Conservation (phyloP, 1,284 basidiomycete genomes). For the Phaffia rhodozyma region DNA sequence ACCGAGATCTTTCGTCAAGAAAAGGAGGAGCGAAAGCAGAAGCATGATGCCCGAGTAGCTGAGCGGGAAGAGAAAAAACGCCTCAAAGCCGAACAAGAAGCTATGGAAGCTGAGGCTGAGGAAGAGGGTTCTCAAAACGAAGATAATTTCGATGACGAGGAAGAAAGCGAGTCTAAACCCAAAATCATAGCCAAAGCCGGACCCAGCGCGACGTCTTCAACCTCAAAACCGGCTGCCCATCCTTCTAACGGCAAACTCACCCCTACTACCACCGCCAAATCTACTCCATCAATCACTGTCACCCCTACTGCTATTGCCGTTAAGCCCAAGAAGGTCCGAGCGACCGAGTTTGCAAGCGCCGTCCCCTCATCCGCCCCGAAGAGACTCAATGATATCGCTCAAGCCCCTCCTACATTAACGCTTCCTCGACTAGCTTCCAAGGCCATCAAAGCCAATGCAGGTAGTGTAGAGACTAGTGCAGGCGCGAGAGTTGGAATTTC, state of each 20-base stretch:
- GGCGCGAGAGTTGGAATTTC: conserved; percentile 9
- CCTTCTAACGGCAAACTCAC: too few relatives aligned
- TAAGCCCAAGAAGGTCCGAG: neutral
- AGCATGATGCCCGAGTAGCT: conserved; percentile 11
- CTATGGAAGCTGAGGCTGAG: neutral
- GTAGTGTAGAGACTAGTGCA: neutral
- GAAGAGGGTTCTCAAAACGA: neutral
- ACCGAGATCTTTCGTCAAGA: conserved; percentile 7
- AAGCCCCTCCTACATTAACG: conserved; percentile 14
- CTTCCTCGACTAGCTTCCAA: conserved; percentile 15
- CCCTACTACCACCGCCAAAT: too few relatives aligned
- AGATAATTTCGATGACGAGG: neutral
- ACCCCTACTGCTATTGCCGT: too few relatives aligned
- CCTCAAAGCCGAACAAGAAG: neutral
- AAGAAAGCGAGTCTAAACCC: neutral
- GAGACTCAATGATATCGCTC: conserved; percentile 18
- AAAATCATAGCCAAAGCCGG: neutral
- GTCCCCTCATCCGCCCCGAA: conserved; percentile 13
- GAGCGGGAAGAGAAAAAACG: neutral
- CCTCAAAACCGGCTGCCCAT: too few relatives aligned
- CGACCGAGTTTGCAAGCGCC: neutral
- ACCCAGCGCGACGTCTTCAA: too few relatives aligned
- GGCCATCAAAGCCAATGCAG: conserved; percentile 4
- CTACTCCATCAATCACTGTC: too few relatives aligned
- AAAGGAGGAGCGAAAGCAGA: conserved; percentile 9